Base-by-base conservation (phyloP, 306 rosid genomes). In the Pyrus pyrifolia region DNA sequence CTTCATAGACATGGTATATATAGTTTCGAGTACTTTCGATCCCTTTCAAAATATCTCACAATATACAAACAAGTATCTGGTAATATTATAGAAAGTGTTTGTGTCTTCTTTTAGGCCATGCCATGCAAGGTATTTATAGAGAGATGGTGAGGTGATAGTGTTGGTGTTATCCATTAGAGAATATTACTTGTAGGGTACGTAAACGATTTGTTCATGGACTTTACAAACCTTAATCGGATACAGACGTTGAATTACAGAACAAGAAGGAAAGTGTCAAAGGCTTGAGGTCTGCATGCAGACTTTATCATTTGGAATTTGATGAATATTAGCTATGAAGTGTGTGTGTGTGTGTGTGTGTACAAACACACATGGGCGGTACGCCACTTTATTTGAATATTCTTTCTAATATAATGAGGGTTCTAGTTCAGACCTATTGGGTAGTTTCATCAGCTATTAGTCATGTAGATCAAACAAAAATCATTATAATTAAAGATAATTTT, bases 51-150 rank as follows among this genome's bases (percentile, higher is more conserved):
- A 23, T 60, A 25, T 60, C 25, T 60, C 65, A 23, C 31, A 60
- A 23, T 22, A 55, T 19, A 55, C 42, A 38, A 38, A 38, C 42
- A 11, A 57, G 22, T 9, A 19, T 10, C 27, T n/a, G 62, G 62
- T 61, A 49, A 49, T 61, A 38, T 29, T 71, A 13, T 33, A n/a
- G 22, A 60, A 60, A 4, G 65, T 25, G 25, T 22, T 2, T 19
- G 23, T 67, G 59, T 9, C 44, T 35, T 23, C 22, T 14, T 19
- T 0, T 86, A 10, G 88, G 17, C 82, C 90, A 0, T 87, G 88
- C 72, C 84, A 15, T 18, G 63, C 46, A 55, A 53, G 65, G 31
- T 53, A 71, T 71, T 53, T 71, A 71, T 71, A 71, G 75, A 71
- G n/a, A 31, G 19, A 17, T 8, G 38, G 30, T 33, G 31, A 46